phyloP scores from a whole-genome alignment of 176 grass and related monocot genomes.

The Musa itinerans region DNA sequence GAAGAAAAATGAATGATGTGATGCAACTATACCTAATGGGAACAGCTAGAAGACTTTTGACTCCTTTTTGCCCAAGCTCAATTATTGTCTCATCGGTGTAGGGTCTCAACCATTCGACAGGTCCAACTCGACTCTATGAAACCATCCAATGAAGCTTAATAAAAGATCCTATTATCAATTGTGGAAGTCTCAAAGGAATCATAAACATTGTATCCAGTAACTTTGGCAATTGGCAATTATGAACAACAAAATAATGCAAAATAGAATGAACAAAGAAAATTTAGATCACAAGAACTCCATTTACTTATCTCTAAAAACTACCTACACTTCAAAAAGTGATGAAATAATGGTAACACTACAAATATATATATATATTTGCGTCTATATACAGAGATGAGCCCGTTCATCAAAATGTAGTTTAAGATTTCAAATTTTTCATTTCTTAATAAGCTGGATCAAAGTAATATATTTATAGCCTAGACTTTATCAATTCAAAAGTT shows the following conservation, averaged over 20 bases:
- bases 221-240: not conserved
- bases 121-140: constrained; percentile 87
- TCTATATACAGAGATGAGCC: too few species aligned
- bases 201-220: not conserved
- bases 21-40: constrained; percentile 63
- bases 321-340: not conserved
- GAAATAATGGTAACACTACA: too few species aligned
- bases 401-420: not conserved
- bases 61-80: constrained; percentile 72
- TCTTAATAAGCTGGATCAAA: too few species aligned
- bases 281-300: not conserved
- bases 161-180: not conserved
- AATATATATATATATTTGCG: too few species aligned
- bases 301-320: not conserved
- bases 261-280: not conserved
- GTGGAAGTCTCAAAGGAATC: not conserved
- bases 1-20: constrained; percentile 1
- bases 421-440: not conserved
- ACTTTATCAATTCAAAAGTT: too few species aligned
- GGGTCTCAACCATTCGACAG: constrained; percentile 94
- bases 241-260: not conserved
- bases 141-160: constrained; percentile 20
- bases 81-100: constrained; percentile 99
- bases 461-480: too few species aligned
- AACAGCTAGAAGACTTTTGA: constrained; percentile 87